Conservation (phyloP, 768 basidiomycete species). For the Boletus speciosus region DNA sequence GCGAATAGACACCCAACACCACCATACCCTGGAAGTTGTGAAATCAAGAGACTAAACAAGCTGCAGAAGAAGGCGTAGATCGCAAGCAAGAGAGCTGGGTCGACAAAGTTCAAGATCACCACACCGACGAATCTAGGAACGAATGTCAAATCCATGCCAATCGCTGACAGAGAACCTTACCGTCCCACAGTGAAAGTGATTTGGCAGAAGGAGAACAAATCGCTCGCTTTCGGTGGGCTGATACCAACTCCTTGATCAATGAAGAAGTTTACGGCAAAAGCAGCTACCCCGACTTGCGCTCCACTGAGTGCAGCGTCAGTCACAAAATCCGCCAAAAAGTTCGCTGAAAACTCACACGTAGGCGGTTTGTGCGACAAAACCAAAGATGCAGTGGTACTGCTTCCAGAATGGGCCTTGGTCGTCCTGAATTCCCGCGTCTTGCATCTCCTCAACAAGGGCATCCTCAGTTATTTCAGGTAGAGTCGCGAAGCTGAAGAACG, state of each 20-base stretch:
- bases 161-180: conserved; percentile 27
- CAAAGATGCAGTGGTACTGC: conserved; percentile 69
- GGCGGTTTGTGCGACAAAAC: conserved; percentile 67
- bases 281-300: conserved; percentile 64
- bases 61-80: conserved; percentile 51
- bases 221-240: conserved; percentile 48
- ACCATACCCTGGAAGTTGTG: conserved; percentile 47
- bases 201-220: conserved; percentile 70
- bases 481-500: conserved; percentile 50
- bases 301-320: conserved; percentile 36
- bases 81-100: conserved; percentile 60
- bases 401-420: conserved; percentile 59
- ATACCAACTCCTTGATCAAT: conserved; percentile 59
- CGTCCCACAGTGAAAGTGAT: conserved; percentile 64
- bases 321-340: not conserved
- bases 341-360: conserved; percentile 46
- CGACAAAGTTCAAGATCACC: conserved; percentile 55
- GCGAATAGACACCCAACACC: conserved; percentile 61
- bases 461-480: conserved; percentile 72
- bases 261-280: conserved; percentile 68
- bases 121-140: conserved; percentile 56
- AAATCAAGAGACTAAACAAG: conserved; percentile 48
- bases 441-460: conserved; percentile 50
- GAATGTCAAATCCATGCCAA: conserved; percentile 10
- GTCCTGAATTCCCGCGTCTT: conserved; percentile 36